Base-by-base conservation (phyloP, 495 filamentous ascomycete genomes). In the Xylaria acuta region DNA sequence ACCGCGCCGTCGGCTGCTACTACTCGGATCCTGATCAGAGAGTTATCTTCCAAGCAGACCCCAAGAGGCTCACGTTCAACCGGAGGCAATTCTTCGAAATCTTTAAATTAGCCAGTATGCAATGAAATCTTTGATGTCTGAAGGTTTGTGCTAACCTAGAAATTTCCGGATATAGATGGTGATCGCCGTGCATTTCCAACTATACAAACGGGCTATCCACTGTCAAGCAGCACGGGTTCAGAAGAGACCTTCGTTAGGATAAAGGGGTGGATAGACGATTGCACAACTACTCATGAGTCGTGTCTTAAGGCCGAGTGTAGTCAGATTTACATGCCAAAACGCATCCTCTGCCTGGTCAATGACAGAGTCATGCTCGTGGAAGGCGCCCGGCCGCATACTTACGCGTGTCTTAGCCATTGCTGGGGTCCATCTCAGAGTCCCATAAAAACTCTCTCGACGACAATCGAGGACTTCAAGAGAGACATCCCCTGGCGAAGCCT, bases 391-490 rank as follows among this genome's bases (percentile, higher is more conserved):
- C 67, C 53, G 43, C 38, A 27, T 40, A 16, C 34, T 49, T 70
- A 70, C n/a, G 67, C 40, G 32, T 70, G 67, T 47, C 67, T 70
- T 4, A 70, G 67, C 30, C 67, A 70, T 40, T 70, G 67, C 38
- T 70, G 67, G 67, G 67, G 67, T 3, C 36, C 53, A 60, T 54
- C 51, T 16, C 51, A 54, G 16, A 54, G 51, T 5, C 51, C 51
- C 22, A 56, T 41, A 5, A 71, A 65, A 16, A 66, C 69, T 38
- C 58, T 64, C 22, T 43, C 25, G 14, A 30, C 40, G 11, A 54
- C 51, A n/a, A 64, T 64, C 8, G 18, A 51, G 1, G 69, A 54
- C 8, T 64, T 69, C 64, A 73, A 69, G 40, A 27, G 54, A 34
- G 71, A 36, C 0, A 58, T 74, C 51, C 59, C 60, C 14, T 60